These are phyloP conservation scores for Maudiozyma turicensis DNA, from an alignment of 805 yeast genomes.

Conservation along the genomic window DNA sequence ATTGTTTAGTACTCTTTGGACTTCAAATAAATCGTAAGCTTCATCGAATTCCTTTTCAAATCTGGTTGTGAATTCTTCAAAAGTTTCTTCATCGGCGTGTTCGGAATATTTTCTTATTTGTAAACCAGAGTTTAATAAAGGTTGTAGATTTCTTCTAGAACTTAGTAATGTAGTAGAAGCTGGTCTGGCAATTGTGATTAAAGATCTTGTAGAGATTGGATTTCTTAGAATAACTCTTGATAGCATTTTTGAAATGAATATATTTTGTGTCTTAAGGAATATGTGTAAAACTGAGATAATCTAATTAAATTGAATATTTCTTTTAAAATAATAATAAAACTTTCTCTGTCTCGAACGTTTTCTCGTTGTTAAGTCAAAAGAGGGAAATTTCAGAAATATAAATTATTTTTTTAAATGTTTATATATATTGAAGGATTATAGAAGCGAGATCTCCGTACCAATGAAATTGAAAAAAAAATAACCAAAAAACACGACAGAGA, in stretches of 20 bases:
- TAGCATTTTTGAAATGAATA: conserved; percentile 6
- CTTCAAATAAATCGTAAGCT: conserved; percentile 81
- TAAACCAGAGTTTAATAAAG: conserved; percentile 1
- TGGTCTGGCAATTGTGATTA: conserved; percentile 6
- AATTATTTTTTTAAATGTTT: background rate
- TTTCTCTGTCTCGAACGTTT: too few species aligned
- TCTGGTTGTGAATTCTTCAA: conserved; percentile 86
- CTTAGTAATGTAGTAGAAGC: background rate
- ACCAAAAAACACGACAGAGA: background rate
- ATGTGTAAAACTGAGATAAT: background rate
- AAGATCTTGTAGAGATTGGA: conserved; percentile 9
- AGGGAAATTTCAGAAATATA: background rate
- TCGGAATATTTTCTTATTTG: conserved; percentile 61
- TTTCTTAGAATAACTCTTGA: conserved; percentile 13
- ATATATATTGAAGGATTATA: background rate
- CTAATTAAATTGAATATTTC: too few species aligned
- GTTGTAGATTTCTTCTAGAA: background rate
- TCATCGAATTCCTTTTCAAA: conserved; percentile 94
- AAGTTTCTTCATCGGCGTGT: conserved; percentile 82
- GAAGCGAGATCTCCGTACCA: conserved; percentile 3
- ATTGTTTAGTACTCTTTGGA: conserved; percentile 91
- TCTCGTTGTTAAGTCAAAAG: background rate
- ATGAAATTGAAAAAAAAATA: background rate
- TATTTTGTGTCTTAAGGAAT: background rate
- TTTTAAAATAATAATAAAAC: too few species aligned